These are phyloP conservation scores for Jackrogersella minutella DNA, from an alignment of 495 filamentous ascomycete species.

Conservation along the genomic window DNA sequence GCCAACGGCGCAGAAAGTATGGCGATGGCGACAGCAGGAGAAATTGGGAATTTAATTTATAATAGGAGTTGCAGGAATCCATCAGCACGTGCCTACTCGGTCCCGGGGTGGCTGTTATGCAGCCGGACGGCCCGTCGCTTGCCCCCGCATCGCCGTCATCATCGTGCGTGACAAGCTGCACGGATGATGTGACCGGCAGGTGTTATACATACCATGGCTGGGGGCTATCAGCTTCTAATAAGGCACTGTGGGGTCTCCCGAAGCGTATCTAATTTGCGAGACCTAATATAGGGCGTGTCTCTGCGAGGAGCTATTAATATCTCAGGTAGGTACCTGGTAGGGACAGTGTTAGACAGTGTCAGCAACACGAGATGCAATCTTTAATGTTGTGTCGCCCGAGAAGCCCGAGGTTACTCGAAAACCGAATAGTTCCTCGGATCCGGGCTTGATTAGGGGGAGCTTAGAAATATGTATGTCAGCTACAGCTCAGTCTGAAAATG, in stretches of 20 bases:
- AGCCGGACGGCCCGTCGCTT: conserved; percentile 9
- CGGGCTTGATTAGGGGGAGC: not conserved
- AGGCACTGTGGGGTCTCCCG: conserved; percentile 1
- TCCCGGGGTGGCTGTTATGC: conserved; percentile 47
- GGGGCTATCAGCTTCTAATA: not conserved
- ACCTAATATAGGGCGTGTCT: not conserved
- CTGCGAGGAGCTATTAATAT: conserved; percentile 18
- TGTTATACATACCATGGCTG: not conserved
- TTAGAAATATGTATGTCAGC: not conserved
- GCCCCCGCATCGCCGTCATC: conserved; percentile 6
- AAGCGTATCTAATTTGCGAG: conserved; percentile 14
- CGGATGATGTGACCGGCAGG: conserved; percentile 9
- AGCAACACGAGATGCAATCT: conserved; percentile 13
- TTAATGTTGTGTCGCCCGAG: conserved; percentile 18
- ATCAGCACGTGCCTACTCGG: conserved; percentile 53
- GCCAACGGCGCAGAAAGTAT: conserved; percentile 52
- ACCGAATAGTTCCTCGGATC: not conserved
- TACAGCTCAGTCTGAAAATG: not conserved
- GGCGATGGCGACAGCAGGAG: conserved; percentile 43
- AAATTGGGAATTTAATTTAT: conserved; percentile 51
- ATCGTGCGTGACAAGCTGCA: conserved; percentile 23
- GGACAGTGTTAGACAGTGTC: not conserved
- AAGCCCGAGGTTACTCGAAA: conserved; percentile 5
- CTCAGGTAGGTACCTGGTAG: no score
- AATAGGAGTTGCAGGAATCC: conserved; percentile 52